Conservation (phyloP, 768 basidiomycete genomes). For the Lactarius tabidus region DNA sequence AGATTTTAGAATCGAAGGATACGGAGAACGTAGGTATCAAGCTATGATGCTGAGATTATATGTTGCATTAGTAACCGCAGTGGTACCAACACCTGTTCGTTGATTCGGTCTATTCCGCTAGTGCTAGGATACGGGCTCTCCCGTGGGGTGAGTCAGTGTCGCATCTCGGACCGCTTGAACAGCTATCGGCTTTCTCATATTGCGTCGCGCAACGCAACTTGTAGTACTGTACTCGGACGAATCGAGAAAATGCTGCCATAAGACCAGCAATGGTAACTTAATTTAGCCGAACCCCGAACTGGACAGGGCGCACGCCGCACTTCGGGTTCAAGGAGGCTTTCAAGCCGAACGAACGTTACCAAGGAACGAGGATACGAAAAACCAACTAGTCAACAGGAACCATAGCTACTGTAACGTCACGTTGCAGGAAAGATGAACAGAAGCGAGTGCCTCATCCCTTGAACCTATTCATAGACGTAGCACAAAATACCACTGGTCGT, state of each 20-base stretch:
- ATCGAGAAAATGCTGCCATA: too few species aligned
- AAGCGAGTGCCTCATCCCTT: not conserved
- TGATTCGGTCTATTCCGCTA: not conserved
- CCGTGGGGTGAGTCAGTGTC: not conserved
- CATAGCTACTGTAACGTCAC: too few species aligned
- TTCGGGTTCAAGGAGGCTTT: too few species aligned
- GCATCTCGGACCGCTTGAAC: not conserved
- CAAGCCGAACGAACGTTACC: too few species aligned
- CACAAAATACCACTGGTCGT: slow-evolving; percentile 35
- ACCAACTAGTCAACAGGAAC: too few species aligned
- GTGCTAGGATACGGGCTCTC: not conserved
- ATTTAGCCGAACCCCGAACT: too few species aligned
- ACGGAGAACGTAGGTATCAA: not conserved
- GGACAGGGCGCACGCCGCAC: too few species aligned
- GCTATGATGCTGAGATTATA: not conserved
- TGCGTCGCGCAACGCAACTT: too few species aligned
- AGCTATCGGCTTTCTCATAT: not conserved
- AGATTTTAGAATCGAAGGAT: not conserved
- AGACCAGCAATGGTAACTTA: too few species aligned
- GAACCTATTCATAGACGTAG: slow-evolving; percentile 35
- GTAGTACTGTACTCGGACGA: too few species aligned
- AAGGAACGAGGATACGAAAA: too few species aligned
- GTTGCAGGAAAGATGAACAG: too few species aligned
- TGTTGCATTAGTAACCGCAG: not conserved
- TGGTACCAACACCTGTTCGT: not conserved